Percentiles rank a stretch among this genome's conserved stretches.
Evolutionary conservation across 2,329 filamentous ascomycete species (phyloP).

Genomic region (Chaetothyriales sp.): DNA sequence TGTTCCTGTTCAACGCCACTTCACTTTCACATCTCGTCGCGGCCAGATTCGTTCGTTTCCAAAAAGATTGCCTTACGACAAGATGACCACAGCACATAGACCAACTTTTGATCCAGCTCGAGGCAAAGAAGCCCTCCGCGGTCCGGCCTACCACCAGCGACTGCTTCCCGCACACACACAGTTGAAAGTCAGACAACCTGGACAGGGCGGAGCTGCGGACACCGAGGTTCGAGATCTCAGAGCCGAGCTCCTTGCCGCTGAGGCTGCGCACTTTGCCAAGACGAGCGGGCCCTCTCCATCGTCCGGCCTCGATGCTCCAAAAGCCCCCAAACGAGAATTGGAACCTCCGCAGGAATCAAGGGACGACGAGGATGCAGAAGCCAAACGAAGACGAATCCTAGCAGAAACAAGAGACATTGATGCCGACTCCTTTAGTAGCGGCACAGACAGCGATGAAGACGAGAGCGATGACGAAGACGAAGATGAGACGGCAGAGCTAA

Average conservation of each 20-base stretch:
- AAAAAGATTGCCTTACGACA: neutral
- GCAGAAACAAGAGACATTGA: slow-evolving; percentile 82
- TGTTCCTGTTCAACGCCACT: neutral
- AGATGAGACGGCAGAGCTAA: slow-evolving; percentile 74
- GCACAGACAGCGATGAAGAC: slow-evolving; percentile 43
- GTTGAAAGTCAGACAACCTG: slow-evolving; percentile 75
- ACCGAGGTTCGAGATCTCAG: slow-evolving; percentile 59
- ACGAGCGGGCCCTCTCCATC: slow-evolving; percentile 33
- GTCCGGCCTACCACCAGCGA: slow-evolving; percentile 89
- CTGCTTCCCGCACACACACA: slow-evolving; percentile 85
- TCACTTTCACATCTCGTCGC: neutral
- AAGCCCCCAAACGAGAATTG: slow-evolving; percentile 47
- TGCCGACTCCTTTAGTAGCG: slow-evolving; percentile 49
- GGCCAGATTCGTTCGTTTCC: too few species aligned
- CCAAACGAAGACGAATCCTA: slow-evolving; percentile 72
- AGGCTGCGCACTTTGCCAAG: slow-evolving; percentile 77
- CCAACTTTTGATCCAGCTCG: slow-evolving; percentile 93
- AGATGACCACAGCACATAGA: slow-evolving; percentile 42
- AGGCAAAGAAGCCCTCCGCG: slow-evolving; percentile 87
- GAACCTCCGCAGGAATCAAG: slow-evolving; percentile 29
- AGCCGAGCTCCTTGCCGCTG: slow-evolving; percentile 76
- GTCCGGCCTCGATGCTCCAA: slow-evolving; percentile 19
- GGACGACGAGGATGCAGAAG: slow-evolving; percentile 52
- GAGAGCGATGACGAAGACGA: slow-evolving; percentile 55
- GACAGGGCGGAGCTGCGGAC: slow-evolving; percentile 74